phyloP scores from a whole-genome alignment of 1,139 yeast genomes.

The Maudiozyma humilis region DNA sequence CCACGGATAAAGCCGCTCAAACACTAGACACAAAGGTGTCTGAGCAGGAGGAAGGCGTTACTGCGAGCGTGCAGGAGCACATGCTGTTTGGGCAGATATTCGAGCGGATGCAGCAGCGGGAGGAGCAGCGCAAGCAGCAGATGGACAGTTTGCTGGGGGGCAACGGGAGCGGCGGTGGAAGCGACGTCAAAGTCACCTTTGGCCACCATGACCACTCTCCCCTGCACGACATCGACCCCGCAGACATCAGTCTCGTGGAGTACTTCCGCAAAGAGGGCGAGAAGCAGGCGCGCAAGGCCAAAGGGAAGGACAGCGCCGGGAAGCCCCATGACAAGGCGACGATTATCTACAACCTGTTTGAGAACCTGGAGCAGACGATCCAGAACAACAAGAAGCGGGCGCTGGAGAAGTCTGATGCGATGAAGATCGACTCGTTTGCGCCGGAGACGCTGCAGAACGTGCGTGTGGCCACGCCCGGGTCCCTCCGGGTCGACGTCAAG shows the following conservation, averaged over 20 bases:
- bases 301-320: background rate
- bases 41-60: background rate
- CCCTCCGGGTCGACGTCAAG: constrained; percentile 5
- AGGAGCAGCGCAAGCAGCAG: constrained; percentile 13
- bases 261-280: constrained; percentile 6
- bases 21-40: background rate
- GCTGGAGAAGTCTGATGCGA: constrained; percentile 6
- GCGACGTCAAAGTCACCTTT: constrained; percentile 7
- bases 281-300: background rate
- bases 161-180: too few relatives aligned
- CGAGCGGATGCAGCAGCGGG: constrained; percentile 17
- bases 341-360: constrained; percentile 7
- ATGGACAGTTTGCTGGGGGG: constrained; percentile 5
- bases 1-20: too few relatives aligned
- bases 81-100: constrained; percentile 19
- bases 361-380: constrained; percentile 7
- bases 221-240: background rate
- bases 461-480: background rate
- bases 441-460: background rate
- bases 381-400: constrained; percentile 7
- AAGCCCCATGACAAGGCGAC: background rate
- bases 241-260: constrained; percentile 7
- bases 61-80: constrained; percentile 17
- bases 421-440: constrained; percentile 1
- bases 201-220: background rate